These are phyloP conservation scores for Clonostachys solani DNA, from an alignment of 2,329 filamentous ascomycete genomes.

Conservation along the genomic window DNA sequence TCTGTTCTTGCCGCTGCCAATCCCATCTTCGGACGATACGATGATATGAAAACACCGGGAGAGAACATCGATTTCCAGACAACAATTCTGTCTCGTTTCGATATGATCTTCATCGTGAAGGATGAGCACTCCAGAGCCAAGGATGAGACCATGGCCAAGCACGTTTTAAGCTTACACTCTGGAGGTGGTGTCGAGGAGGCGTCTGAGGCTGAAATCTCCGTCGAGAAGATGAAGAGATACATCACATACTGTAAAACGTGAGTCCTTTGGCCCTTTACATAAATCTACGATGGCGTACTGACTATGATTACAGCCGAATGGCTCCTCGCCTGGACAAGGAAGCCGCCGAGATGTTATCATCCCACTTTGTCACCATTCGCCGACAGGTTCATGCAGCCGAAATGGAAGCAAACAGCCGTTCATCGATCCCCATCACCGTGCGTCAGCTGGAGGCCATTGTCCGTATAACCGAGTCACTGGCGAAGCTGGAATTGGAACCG, in stretches of 20 bases:
- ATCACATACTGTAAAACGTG: constrained; percentile 95
- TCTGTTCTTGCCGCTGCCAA: constrained; percentile 95
- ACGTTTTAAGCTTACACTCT: constrained; percentile 98
- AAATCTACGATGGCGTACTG: constrained; percentile 12
- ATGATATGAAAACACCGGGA: constrained; percentile 94
- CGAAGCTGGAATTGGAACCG: constrained; percentile 82
- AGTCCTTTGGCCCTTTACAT: constrained; percentile 26
- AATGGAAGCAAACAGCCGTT: constrained; percentile 82
- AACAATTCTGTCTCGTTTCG: constrained; percentile 95
- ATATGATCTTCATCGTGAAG: constrained; percentile 99
- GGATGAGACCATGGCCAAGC: constrained; percentile 89
- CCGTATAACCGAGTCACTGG: constrained; percentile 92
- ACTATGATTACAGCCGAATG: constrained; percentile 60
- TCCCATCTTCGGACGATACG: constrained; percentile 95
- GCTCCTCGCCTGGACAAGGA: constrained; percentile 86
- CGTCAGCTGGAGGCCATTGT: constrained; percentile 96
- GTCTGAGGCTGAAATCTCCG: constrained; percentile 80
- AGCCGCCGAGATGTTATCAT: constrained; percentile 92
- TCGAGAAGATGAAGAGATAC: constrained; percentile 97
- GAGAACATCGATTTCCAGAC: constrained; percentile 99
- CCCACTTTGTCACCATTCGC: constrained; percentile 94
- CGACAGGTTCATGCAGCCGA: constrained; percentile 91
- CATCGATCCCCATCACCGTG: constrained; percentile 94
- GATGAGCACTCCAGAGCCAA: constrained; percentile 88
- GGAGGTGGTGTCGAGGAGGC: constrained; percentile 80